A percentile compares a stretch with the other conserved stretches of the same genome.
Evolutionary conservation across 164 flowering plant genomes (phyloP).

Genomic region (Magnolia sinica): DNA sequence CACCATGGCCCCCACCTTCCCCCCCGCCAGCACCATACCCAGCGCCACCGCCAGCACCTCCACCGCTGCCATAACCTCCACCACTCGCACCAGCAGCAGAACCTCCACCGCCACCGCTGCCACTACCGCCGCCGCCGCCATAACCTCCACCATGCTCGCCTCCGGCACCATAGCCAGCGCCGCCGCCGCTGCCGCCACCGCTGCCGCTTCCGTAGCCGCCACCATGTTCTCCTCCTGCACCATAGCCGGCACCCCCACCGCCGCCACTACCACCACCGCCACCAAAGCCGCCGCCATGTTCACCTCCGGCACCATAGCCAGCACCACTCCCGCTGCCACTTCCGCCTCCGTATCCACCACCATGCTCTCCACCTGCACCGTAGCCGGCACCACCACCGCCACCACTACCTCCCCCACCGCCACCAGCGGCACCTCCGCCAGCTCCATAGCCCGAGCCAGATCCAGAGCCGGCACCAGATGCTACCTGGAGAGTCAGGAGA

Average conservation of each 20-base stretch:
- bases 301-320: slow-evolving; percentile 3
- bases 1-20: neutral
- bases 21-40: slow-evolving; percentile 1
- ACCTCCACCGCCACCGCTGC: neutral
- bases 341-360: slow-evolving; percentile 21
- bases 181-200: neutral
- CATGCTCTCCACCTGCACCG: slow-evolving; percentile 29
- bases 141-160: neutral
- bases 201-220: neutral
- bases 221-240: neutral
- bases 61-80: neutral
- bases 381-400: slow-evolving; percentile 16
- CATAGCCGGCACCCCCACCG: neutral
- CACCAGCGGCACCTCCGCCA: slow-evolving; percentile 26
- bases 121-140: neutral
- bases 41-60: neutral
- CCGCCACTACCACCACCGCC: neutral
- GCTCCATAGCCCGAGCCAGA: slow-evolving; percentile 10
- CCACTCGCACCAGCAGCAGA: neutral
- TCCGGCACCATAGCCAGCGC: neutral
- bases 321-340: neutral
- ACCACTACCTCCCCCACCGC: slow-evolving; percentile 1
- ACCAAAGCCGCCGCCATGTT: neutral
- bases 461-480: neutral
- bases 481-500: slow-evolving; percentile 18